These are phyloP conservation scores for Leptodontidium sp. DNA, from an alignment of 2,329 filamentous ascomycete species.

Conservation along the genomic window DNA sequence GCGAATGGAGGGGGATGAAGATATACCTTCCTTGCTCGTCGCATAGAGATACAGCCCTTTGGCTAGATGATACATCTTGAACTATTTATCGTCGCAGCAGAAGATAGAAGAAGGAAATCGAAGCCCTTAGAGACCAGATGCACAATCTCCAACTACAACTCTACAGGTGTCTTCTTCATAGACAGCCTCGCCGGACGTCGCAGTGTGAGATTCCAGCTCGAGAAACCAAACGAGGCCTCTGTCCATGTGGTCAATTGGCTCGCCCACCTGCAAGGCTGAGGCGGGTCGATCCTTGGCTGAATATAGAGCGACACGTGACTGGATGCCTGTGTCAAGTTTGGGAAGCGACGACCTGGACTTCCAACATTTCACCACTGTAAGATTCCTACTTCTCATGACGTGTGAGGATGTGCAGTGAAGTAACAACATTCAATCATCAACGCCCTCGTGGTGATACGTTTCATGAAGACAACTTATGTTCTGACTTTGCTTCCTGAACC, in stretches of 20 bases:
- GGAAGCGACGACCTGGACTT: slow-evolving; percentile 1
- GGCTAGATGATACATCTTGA: slow-evolving; percentile 88
- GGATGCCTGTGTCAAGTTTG: neutral
- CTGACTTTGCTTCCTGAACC: slow-evolving; percentile 22
- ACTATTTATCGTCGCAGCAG: neutral
- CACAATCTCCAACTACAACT: slow-evolving; percentile 1
- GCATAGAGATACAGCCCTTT: slow-evolving; percentile 95
- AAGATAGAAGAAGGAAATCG: neutral
- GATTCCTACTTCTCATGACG: neutral
- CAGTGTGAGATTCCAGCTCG: neutral
- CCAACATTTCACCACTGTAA: neutral
- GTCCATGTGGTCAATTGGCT: slow-evolving; percentile 27
- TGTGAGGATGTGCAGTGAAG: neutral
- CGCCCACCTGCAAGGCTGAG: slow-evolving; percentile 25
- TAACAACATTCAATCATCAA: neutral
- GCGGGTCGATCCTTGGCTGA: slow-evolving; percentile 10
- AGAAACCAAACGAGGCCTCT: neutral
- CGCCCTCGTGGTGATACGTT: neutral
- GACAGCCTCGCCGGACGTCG: slow-evolving; percentile 16
- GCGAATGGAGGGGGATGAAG: slow-evolving; percentile 5
- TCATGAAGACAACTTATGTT: slow-evolving; percentile 27
- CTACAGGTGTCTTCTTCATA: slow-evolving; percentile 23
- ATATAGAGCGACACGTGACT: slow-evolving; percentile 8
- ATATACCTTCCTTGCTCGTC: slow-evolving; percentile 91
- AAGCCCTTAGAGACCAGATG: slow-evolving; percentile 17